Evolutionary conservation across 2,329 filamentous ascomycete species (phyloP).

Genomic region (Aspergillus sojae): DNA sequence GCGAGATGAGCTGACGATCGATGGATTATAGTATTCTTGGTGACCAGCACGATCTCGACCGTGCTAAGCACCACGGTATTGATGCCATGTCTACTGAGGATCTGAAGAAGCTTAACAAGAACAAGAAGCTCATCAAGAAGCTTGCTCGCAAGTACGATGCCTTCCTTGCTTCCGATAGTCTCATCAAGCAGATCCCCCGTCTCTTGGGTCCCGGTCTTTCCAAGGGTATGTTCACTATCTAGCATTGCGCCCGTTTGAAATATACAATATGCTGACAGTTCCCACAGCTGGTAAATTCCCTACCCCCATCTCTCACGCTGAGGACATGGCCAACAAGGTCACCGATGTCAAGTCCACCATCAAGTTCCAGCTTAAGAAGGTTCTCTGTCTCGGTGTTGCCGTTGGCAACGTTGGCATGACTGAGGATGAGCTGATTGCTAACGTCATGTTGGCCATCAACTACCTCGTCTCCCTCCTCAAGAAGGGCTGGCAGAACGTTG

Average conservation of each 20-base stretch:
- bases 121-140: slow-evolving; percentile 99
- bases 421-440: slow-evolving; percentile 91
- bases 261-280: slow-evolving; percentile 32
- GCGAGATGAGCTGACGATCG: slow-evolving; percentile 19
- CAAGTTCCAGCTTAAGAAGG: slow-evolving; percentile 99
- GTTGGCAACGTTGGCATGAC: slow-evolving; percentile 98
- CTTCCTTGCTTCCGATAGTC: slow-evolving; percentile 92
- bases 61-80: slow-evolving; percentile 98
- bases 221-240: slow-evolving; percentile 68
- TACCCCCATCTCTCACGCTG: slow-evolving; percentile 93
- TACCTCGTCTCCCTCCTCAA: slow-evolving; percentile 99
- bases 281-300: slow-evolving; percentile 95
- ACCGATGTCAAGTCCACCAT: slow-evolving; percentile 99
- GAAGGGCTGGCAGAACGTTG: slow-evolving; percentile 99
- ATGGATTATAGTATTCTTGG: slow-evolving; percentile 67
- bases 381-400: slow-evolving; percentile 99
- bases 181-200: slow-evolving; percentile 99
- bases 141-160: slow-evolving; percentile 99
- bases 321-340: slow-evolving; percentile 93
- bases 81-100: slow-evolving; percentile 98
- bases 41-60: slow-evolving; percentile 98
- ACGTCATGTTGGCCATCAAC: slow-evolving; percentile 99
- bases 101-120: slow-evolving; percentile 99
- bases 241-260: neutral
- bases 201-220: slow-evolving; percentile 97